phyloP scores from a whole-genome alignment of 179 eudicot species.

The Spergularia azorica region DNA sequence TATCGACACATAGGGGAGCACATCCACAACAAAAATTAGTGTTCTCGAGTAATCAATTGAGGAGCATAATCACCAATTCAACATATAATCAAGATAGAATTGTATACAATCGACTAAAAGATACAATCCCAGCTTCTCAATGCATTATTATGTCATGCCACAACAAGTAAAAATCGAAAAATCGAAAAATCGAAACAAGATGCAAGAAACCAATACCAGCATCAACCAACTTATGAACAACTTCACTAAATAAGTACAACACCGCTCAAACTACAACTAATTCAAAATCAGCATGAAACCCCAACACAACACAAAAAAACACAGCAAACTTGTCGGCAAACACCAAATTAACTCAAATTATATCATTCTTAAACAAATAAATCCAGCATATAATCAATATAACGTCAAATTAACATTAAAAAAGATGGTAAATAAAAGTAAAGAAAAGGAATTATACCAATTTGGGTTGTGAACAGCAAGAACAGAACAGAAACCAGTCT shows the following conservation, averaged over 20 bases:
- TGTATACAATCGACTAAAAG: not conserved
- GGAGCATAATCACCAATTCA: not conserved
- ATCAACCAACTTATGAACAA: constrained; percentile 8
- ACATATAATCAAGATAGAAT: not conserved
- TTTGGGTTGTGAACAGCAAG: constrained; percentile 27
- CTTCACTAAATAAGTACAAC: constrained; percentile 6
- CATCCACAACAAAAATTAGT: not conserved
- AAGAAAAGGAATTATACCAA: constrained; percentile 25
- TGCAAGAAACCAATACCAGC: not conserved
- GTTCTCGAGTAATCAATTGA: not conserved
- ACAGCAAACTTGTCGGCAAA: not conserved
- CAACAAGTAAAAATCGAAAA: not conserved
- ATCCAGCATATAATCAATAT: not conserved
- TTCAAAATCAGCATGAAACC: not conserved
- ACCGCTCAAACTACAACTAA: not conserved
- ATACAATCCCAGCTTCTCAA: not conserved
- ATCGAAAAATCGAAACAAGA: not conserved
- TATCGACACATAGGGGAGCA: not conserved
- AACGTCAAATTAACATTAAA: not conserved
- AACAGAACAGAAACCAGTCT: constrained; percentile 18
- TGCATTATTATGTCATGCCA: not conserved
- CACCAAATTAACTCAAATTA: not conserved
- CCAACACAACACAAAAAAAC: not conserved
- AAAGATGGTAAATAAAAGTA: not conserved
- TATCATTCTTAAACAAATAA: not conserved